Base-by-base conservation (phyloP, 768 basidiomycete genomes). In the Hirschioporus abietinus region DNA sequence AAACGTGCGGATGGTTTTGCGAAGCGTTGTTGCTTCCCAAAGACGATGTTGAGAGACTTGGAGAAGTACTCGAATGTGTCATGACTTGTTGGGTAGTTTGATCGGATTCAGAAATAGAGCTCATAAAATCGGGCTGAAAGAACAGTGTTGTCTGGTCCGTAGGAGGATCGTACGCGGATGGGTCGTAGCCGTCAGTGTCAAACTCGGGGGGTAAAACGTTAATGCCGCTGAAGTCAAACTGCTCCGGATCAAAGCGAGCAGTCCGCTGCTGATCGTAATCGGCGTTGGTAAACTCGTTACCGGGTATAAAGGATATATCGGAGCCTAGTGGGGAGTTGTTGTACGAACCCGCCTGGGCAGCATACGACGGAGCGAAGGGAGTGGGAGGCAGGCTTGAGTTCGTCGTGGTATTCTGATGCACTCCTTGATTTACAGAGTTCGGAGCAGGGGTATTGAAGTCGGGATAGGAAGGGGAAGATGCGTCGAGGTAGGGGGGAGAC, bases 101-200 rank as follows among this genome's bases (percentile, higher is more conserved):
- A 70, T 72, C 70, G 42, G 66, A 66, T 15, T 72, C 72, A 70
- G 77, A 75, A 62, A 78, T 67, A 27, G 68, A 67, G 34, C 75
- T 70, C 69, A 83, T 81, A 68, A 73, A 86, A 12, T 83, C 82
- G 71, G 71, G 68, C 71, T 88, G 84, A 74, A 78, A 78, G 75
- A 88, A 87, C 78, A 89, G 84, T 60, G 75, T 72, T 27, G 75
- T 71, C 35, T 82, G 73, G 1, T 78, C 77, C 66, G 80, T 75
- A 23, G 89, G 87, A 5, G 78, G 72, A 77, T 93, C 91, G 80
- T 85, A 92, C 66, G 92, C 88, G 30, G 84, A 75, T 4, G 91
- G 91, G 74, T 92, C 86, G 83, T 93, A 92, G 34, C 86, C 88
- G 64, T 75, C 42, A 3, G 1, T 2, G 4, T 52, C 42, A 20